A percentile compares a stretch with the other conserved stretches of the same genome.
phyloP scores from a whole-genome alignment of 140 eudicot species.

The Stevia rebaudiana region DNA sequence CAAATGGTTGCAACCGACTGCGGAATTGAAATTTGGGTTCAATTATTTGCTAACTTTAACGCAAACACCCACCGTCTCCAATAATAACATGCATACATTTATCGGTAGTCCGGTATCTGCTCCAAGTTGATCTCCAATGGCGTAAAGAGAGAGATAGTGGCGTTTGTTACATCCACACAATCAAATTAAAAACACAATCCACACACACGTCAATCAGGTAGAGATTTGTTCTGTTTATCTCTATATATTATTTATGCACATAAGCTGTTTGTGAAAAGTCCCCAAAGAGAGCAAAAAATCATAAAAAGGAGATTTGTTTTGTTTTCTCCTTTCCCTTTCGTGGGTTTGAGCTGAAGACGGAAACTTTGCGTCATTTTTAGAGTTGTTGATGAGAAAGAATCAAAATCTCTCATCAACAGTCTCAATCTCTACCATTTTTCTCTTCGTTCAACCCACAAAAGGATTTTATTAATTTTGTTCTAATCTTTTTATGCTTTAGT shows the following conservation, averaged over 20 bases:
- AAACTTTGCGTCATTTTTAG: neutral
- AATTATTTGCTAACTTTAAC: neutral
- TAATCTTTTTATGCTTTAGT: neutral
- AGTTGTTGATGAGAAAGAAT: neutral
- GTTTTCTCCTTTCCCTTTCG: slow-evolving; percentile 25
- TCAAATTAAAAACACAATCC: slow-evolving; percentile 1
- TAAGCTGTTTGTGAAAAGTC: neutral
- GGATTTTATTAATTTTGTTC: neutral
- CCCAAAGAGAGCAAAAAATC: slow-evolving; percentile 12
- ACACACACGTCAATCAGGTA: neutral
- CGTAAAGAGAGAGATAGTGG: neutral
- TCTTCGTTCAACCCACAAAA: slow-evolving; percentile 12
- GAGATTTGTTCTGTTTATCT: neutral
- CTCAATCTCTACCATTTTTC: neutral
- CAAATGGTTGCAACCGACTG: neutral
- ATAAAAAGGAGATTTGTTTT: slow-evolving; percentile 9
- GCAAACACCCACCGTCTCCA: neutral
- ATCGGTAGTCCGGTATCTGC: slow-evolving; percentile 13
- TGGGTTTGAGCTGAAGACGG: slow-evolving; percentile 3
- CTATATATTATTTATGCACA: slow-evolving; percentile 5
- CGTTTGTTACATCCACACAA: slow-evolving; percentile 20
- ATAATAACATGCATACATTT: neutral
- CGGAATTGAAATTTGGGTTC: neutral
- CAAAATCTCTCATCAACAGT: slow-evolving; percentile 8
- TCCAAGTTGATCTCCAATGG: slow-evolving; percentile 6